These are phyloP conservation scores for Syzygium jambos DNA, from an alignment of 345 rosid genomes.

Conservation along the genomic window DNA sequence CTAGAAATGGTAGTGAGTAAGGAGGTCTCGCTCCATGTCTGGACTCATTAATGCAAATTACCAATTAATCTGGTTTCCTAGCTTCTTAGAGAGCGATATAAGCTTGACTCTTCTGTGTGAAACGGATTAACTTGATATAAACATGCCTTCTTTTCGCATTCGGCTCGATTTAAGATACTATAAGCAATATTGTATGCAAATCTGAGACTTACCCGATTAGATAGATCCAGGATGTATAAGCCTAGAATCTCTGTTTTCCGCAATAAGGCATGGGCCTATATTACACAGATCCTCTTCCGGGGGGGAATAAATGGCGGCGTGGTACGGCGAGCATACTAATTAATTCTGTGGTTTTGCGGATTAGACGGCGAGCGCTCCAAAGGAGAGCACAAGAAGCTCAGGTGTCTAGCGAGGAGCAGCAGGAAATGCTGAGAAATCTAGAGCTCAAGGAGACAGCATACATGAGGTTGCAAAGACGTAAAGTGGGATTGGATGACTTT, in stretches of 20 bases:
- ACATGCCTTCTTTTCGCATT: background rate
- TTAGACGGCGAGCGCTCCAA: slow-evolving; percentile 74
- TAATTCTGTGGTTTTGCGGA: background rate
- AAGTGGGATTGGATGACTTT: slow-evolving; percentile 90
- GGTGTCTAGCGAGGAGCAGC: slow-evolving; percentile 73
- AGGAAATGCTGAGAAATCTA: slow-evolving; percentile 81
- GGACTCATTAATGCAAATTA: background rate
- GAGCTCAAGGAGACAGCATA: slow-evolving; percentile 87
- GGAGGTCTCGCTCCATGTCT: background rate
- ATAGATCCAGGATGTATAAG: background rate
- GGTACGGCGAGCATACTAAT: background rate
- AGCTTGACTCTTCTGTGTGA: background rate
- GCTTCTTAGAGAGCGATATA: background rate
- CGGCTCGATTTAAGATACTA: background rate
- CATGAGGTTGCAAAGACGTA: slow-evolving; percentile 94
- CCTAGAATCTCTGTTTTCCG: background rate
- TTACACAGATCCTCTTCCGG: background rate
- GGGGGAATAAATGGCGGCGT: no score
- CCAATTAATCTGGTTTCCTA: background rate
- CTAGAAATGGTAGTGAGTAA: background rate
- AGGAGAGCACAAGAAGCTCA: slow-evolving; percentile 82
- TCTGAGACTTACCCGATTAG: background rate
- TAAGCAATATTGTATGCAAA: background rate
- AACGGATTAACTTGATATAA: background rate
- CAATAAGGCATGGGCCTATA: background rate